Base-by-base conservation (phyloP, 192 early-diverging fungal species). In the Entomortierella beljakovae region DNA sequence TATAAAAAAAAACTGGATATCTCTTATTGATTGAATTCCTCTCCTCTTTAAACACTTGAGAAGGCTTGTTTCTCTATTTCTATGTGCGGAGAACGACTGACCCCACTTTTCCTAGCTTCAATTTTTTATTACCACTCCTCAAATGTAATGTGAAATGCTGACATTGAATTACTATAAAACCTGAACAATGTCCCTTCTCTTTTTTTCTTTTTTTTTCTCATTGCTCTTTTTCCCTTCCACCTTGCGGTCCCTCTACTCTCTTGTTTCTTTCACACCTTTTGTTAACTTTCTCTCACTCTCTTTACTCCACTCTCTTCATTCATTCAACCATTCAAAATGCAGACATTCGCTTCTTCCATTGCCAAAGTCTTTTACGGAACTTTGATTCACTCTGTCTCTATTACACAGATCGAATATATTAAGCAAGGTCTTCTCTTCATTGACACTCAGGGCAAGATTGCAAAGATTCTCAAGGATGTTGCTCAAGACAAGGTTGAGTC, bases 391-490 rank as follows among this genome's bases (percentile, higher is more conserved):
- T 90, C 92, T 15, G 72, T 89, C 1, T 81, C 87, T 8, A 64
- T 92, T 11, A 80, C 81, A 20, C 62, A 91, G 43, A 85, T 98
- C 28, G 90, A 93, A 55, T 86, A 92, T 63, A 82, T 93, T 28
- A 57, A 83, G 20, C 83, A 86, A 53, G 90, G 86, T 40, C 83
- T 92, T 1, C 63, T 96, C 15, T 92, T 92, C 34, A 85, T 98
- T 18, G 82, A 90, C 55, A 62, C 61, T 48, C 80, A 68, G 23
- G 95, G 95, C 31, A 87, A 81, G 55, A 96, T 98, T 50, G 84
- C 81, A 16, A 88, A 91, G 70, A 29, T 92, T 8, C 84, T 83
- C 53, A 64, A 72, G 54, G 70, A 86, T 58, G 82, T 88, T 38
- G 15, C 63, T 13, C 75, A 83, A 25, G 68, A 83, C 22, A 54